These are phyloP conservation scores for Thymus quinquecostatus DNA, from an alignment of 257 asterid genomes.

Conservation along the genomic window DNA sequence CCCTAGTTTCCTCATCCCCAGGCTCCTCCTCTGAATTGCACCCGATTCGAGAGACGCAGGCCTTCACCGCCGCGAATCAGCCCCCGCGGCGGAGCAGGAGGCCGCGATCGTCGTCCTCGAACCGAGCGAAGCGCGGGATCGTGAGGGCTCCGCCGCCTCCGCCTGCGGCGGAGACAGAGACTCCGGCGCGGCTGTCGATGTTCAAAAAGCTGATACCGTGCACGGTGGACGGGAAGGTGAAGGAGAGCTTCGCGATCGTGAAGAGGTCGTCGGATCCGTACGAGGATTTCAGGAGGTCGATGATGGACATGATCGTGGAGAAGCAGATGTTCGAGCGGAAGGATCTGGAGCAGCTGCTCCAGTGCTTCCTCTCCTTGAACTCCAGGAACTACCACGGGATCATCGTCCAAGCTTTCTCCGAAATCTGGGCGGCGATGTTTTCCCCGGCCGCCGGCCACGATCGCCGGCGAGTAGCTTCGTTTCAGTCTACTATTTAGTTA, in stretches of 20 bases:
- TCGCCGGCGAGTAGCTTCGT: constrained; percentile 11
- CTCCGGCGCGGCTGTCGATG: constrained; percentile 74
- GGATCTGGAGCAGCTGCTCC: constrained; percentile 76
- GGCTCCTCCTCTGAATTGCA: constrained; percentile 23
- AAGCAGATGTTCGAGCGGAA: constrained; percentile 69
- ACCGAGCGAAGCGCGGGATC: not conserved
- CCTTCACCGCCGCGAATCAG: constrained; percentile 3
- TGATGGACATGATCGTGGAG: constrained; percentile 93
- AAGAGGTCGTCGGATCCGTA: constrained; percentile 80
- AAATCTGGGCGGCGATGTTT: constrained; percentile 71
- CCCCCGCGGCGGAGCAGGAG: constrained; percentile 29
- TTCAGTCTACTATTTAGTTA: not conserved
- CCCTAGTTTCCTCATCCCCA: constrained; percentile 40
- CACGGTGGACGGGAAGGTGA: constrained; percentile 72
- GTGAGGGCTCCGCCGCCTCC: not conserved
- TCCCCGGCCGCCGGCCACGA: constrained; percentile 5
- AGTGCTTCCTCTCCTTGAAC: constrained; percentile 79
- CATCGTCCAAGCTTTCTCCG: constrained; percentile 67
- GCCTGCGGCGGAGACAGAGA: constrained; percentile 33
- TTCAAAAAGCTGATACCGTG: constrained; percentile 75
- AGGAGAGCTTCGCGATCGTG: constrained; percentile 88
- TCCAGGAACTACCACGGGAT: constrained; percentile 61
- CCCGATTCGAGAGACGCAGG: constrained; percentile 26
- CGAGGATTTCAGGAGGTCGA: constrained; percentile 82
- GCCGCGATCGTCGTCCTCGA: not conserved